Percentiles rank a stretch among this genome's conserved stretches.
Conservation (phyloP, 257 asterid species). For the Solanum megistacrolobum region DNA sequence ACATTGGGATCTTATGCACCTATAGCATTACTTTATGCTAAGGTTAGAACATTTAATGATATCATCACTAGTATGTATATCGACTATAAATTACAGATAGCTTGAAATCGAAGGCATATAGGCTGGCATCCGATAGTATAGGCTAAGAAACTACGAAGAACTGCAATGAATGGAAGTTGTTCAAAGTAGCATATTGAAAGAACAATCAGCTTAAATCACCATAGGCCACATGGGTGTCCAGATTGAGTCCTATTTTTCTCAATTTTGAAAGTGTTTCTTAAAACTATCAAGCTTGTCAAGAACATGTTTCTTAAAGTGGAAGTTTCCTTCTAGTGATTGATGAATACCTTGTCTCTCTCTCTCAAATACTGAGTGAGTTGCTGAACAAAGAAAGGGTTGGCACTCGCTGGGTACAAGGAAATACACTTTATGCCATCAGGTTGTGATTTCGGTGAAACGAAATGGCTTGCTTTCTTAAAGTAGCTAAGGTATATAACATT, state of each 20-base stretch:
- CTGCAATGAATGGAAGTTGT: neutral
- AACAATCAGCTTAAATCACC: slow-evolving; percentile 2
- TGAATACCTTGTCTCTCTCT: too few relatives aligned
- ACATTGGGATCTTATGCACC: neutral
- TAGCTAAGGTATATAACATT: too few relatives aligned
- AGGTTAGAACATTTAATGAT: neutral
- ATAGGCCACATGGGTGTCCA: neutral
- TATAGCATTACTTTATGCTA: neutral
- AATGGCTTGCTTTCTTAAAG: too few relatives aligned
- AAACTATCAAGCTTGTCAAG: neutral
- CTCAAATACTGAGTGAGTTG: too few relatives aligned
- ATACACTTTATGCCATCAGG: too few relatives aligned
- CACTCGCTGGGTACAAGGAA: too few relatives aligned
- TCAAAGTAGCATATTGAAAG: neutral
- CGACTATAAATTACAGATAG: neutral
- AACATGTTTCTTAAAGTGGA: too few relatives aligned
- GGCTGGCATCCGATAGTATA: neutral
- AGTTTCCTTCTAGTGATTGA: too few relatives aligned
- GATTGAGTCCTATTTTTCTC: neutral
- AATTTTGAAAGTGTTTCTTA: neutral
- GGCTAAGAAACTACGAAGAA: neutral
- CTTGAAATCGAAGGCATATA: neutral
- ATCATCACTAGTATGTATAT: neutral
- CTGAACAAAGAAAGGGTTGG: too few relatives aligned
- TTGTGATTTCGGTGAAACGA: too few relatives aligned